phyloP scores from a whole-genome alignment of 345 rosid genomes.

The Angophora floribunda region DNA sequence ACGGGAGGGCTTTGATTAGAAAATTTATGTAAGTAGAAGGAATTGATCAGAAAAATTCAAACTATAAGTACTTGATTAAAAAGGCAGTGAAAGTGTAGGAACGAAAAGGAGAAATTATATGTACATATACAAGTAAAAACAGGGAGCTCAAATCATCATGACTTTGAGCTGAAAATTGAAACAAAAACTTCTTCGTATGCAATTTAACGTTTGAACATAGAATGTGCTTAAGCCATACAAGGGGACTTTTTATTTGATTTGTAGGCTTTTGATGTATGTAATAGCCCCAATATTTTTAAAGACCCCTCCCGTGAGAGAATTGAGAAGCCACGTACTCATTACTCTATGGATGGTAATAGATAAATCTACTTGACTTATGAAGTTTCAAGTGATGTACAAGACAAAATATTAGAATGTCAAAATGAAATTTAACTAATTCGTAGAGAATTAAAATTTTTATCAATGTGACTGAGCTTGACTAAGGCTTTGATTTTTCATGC shows the following conservation, averaged over 20 bases:
- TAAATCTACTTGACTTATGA: background rate
- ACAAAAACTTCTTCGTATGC: accelerated
- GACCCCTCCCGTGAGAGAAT: background rate
- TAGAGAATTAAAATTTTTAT: too few species aligned
- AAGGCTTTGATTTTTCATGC: too few species aligned
- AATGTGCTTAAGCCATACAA: background rate
- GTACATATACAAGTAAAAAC: too few species aligned
- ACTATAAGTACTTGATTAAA: too few species aligned
- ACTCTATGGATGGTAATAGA: background rate
- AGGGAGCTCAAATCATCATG: background rate
- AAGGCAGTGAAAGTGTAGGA: too few species aligned
- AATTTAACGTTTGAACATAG: background rate
- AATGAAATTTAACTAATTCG: background rate
- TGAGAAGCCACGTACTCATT: background rate
- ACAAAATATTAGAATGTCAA: background rate
- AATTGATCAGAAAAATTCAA: too few species aligned
- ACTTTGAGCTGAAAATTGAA: background rate
- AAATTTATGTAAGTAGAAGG: too few species aligned
- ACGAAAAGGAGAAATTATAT: too few species aligned
- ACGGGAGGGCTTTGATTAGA: too few species aligned
- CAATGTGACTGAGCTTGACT: too few species aligned
- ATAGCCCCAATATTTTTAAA: background rate
- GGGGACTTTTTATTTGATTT: background rate
- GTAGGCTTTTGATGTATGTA: background rate
- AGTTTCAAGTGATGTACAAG: too few species aligned